These are phyloP conservation scores for Spathaspora sp. DNA, from an alignment of 1,139 yeast genomes.

Conservation along the genomic window DNA sequence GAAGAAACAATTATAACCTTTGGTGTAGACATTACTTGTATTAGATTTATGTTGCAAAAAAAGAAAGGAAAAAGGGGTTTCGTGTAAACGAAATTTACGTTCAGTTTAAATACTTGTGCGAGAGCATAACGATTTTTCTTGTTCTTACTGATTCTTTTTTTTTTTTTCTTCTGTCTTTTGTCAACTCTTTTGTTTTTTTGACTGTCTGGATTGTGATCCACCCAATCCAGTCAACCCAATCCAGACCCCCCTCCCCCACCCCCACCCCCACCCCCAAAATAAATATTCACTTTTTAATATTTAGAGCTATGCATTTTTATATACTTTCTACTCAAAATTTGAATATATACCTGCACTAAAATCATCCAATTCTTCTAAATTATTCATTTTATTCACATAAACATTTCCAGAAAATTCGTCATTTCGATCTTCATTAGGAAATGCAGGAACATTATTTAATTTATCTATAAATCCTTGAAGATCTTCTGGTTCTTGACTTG, in stretches of 20 bases:
- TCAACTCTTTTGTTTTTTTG: too few species aligned
- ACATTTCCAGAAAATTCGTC: conserved; percentile 42
- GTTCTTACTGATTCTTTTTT: too few species aligned
- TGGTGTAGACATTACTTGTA: conserved; percentile 24
- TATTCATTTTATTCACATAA: conserved; percentile 47
- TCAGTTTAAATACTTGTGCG: too few species aligned
- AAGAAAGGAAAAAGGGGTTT: neutral
- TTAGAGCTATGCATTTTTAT: neutral
- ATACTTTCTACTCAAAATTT: conserved; percentile 53
- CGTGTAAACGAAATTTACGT: neutral
- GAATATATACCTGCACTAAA: conserved; percentile 90
- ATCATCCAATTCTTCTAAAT: conserved; percentile 72
- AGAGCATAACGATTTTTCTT: too few species aligned
- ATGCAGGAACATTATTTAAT: conserved; percentile 9
- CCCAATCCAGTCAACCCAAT: too few species aligned
- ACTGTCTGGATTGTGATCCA: too few species aligned
- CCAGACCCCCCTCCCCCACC: too few species aligned
- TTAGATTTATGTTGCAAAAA: too few species aligned
- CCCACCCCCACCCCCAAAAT: too few species aligned
- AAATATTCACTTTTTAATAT: too few species aligned
- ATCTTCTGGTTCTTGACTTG: conserved; percentile 27
- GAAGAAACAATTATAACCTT: conserved; percentile 66
- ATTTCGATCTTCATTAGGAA: conserved; percentile 25
- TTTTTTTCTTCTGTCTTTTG: too few species aligned
- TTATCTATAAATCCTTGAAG: conserved; percentile 18